Percentiles rank a stretch among this genome's conserved stretches.
Conservation (phyloP, 2,329 filamentous ascomycete species). For the Aspergillus glaucus region DNA sequence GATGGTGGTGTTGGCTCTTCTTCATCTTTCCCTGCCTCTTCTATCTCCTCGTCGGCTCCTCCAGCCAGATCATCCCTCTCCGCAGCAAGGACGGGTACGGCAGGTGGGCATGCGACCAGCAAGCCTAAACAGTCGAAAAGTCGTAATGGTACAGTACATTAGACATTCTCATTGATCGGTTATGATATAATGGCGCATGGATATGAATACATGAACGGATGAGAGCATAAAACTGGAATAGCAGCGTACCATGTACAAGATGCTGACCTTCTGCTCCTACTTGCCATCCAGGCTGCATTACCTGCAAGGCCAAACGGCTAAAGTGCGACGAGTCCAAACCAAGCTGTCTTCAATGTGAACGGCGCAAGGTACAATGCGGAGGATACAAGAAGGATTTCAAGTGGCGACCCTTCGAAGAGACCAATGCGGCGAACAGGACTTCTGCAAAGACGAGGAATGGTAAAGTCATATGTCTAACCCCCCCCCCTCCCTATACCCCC, state of each 20-base stretch:
- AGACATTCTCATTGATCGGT: constrained; percentile 4
- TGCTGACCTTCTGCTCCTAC: constrained; percentile 23
- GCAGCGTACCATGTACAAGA: constrained; percentile 10
- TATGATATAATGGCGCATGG: constrained; percentile 1
- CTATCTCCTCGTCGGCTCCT: background rate
- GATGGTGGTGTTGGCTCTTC: constrained; percentile 4
- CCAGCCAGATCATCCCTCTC: background rate
- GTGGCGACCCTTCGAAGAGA: constrained; percentile 65
- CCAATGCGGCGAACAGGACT: constrained; percentile 42
- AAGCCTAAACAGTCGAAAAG: constrained; percentile 71
- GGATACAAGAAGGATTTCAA: constrained; percentile 72
- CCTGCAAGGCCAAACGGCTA: constrained; percentile 65
- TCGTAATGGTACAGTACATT: constrained; percentile 57
- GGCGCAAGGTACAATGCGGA: constrained; percentile 59
- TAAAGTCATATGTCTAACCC: constrained; percentile 9
- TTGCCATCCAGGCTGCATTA: constrained; percentile 56
- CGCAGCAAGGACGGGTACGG: constrained; percentile 6
- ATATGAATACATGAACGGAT: constrained; percentile 5
- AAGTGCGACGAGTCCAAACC: constrained; percentile 71
- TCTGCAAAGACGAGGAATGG: constrained; percentile 43
- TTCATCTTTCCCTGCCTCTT: background rate
- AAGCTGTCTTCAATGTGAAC: constrained; percentile 59
- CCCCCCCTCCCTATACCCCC: too few relatives aligned
- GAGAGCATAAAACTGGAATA: background rate
- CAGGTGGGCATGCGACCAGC: constrained; percentile 16